Evolutionary conservation across 768 basidiomycete genomes (phyloP).

Genomic region (Leccinum rimulosum): DNA sequence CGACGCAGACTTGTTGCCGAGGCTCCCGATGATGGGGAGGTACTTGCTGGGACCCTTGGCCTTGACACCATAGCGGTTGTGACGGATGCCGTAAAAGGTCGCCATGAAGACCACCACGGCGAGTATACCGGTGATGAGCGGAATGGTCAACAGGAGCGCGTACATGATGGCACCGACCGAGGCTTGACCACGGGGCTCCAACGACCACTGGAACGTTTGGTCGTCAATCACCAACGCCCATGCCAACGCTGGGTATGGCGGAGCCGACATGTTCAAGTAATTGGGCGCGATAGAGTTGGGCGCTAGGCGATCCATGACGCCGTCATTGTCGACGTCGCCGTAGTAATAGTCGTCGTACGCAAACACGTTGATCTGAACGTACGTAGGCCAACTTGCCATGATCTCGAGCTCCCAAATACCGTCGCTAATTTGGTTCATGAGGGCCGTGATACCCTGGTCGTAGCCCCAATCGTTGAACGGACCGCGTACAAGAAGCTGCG

Average conservation of each 20-base stretch:
- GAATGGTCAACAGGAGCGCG: slow-evolving; percentile 76
- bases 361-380: slow-evolving; percentile 87
- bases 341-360: slow-evolving; percentile 92
- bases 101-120: slow-evolving; percentile 90
- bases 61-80: slow-evolving; percentile 89
- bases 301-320: slow-evolving; percentile 85
- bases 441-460: slow-evolving; percentile 72
- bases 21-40: slow-evolving; percentile 78
- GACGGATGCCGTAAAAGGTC: slow-evolving; percentile 94
- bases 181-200: slow-evolving; percentile 80
- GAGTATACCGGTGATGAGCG: slow-evolving; percentile 78
- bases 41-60: slow-evolving; percentile 71
- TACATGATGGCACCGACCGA: slow-evolving; percentile 85
- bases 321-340: slow-evolving; percentile 85
- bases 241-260: slow-evolving; percentile 82
- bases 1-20: slow-evolving; percentile 63
- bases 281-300: slow-evolving; percentile 85
- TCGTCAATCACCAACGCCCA: slow-evolving; percentile 87
- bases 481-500: slow-evolving; percentile 84
- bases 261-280: slow-evolving; percentile 89
- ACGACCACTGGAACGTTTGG: slow-evolving; percentile 67
- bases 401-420: slow-evolving; percentile 84
- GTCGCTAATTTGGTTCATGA: slow-evolving; percentile 63
- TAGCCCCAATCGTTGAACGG: slow-evolving; percentile 92
- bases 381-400: slow-evolving; percentile 89